phyloP scores from a whole-genome alignment of 2,329 filamentous ascomycete genomes.

The Colletotrichum sp. region DNA sequence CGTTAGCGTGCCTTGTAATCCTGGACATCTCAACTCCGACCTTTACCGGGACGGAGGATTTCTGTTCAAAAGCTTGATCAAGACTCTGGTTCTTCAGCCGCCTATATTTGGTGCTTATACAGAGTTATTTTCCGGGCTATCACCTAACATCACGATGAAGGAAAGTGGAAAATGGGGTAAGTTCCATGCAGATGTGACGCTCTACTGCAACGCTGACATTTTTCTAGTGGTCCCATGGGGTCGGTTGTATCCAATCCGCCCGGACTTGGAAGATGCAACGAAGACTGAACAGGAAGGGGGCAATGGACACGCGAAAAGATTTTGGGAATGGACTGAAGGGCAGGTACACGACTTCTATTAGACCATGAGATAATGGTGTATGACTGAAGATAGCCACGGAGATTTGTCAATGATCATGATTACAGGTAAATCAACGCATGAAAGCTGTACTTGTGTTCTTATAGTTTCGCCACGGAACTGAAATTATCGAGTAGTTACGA shows the following conservation, averaged over 20 bases:
- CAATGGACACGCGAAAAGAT: not conserved
- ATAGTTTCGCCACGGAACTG: rapidly evolving
- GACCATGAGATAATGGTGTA: not conserved
- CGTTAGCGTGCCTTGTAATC: not conserved
- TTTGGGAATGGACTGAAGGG: not conserved
- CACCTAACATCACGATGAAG: not conserved
- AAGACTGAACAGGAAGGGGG: not conserved
- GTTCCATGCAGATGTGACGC: rapidly evolving
- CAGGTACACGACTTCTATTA: not conserved
- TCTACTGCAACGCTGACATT: slow-evolving; percentile 26
- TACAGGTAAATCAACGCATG: rapidly evolving
- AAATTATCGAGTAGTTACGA: not conserved
- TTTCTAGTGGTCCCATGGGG: slow-evolving; percentile 48
- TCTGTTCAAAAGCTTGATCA: not conserved
- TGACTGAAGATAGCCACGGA: not conserved
- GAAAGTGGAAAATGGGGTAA: not conserved
- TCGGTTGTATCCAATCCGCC: slow-evolving; percentile 40
- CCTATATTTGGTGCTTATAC: not conserved
- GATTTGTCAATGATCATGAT: rapidly evolving
- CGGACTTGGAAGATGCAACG: not conserved
- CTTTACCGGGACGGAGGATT: not conserved
- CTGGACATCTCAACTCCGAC: not conserved
- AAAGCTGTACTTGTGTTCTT: not conserved
- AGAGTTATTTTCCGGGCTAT: not conserved
- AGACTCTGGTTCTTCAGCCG: not conserved